Conservation (phyloP, 2,329 filamentous ascomycete species). For the Verticillium dahliae region DNA sequence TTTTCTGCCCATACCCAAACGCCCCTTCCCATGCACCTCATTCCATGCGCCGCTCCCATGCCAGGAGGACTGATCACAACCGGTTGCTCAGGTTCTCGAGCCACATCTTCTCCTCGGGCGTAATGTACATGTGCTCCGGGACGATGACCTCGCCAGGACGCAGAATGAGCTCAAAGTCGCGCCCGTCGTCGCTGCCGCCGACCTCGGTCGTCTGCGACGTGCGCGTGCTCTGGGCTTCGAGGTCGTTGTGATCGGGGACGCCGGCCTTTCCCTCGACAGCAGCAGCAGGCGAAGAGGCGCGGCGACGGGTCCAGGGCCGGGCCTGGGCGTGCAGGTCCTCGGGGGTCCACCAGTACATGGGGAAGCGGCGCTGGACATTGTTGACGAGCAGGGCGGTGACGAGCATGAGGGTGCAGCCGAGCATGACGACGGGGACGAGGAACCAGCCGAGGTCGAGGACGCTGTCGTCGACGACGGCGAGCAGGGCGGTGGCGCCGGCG, state of each 20-base stretch:
- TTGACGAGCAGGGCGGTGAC: constrained; percentile 57
- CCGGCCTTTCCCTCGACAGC: neutral
- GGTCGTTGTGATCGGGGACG: neutral
- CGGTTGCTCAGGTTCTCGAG: constrained; percentile 27
- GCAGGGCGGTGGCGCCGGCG: constrained; percentile 65
- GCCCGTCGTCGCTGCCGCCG: neutral
- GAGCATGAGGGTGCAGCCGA: constrained; percentile 57
- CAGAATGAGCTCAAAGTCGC: constrained; percentile 24
- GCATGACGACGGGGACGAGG: constrained; percentile 54
- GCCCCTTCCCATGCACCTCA: too few relatives aligned
- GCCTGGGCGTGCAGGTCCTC: constrained; percentile 14
- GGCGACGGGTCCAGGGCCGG: constrained; percentile 1
- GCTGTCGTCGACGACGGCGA: constrained; percentile 55
- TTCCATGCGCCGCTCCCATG: too few relatives aligned
- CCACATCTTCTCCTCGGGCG: constrained; percentile 27
- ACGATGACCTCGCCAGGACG: constrained; percentile 24
- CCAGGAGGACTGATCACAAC: constrained; percentile 11
- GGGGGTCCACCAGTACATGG: constrained; percentile 65
- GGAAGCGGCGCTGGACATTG: constrained; percentile 61
- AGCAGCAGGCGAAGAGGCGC: neutral
- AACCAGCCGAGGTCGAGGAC: constrained; percentile 60
- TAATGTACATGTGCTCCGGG: constrained; percentile 27
- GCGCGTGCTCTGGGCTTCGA: neutral
- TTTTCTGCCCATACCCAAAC: too few relatives aligned
- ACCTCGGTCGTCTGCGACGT: neutral